Evolutionary conservation across 495 filamentous ascomycete genomes (phyloP).

Genomic region (Friedmanniomyces endolithicus): DNA sequence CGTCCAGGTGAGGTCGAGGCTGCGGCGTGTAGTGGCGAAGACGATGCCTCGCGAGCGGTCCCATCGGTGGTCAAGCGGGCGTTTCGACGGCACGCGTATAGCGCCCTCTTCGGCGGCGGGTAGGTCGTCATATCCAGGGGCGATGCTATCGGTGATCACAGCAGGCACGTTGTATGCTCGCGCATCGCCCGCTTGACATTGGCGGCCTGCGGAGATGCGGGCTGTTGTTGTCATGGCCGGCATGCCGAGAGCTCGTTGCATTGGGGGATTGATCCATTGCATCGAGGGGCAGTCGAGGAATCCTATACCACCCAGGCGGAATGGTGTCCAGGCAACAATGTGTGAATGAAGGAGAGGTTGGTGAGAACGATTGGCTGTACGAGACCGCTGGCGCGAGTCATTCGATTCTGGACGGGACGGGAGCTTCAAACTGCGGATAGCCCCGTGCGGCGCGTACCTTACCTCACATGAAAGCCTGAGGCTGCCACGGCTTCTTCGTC

Average conservation of each 20-base stretch:
- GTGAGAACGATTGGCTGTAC: neutral
- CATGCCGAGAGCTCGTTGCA: neutral
- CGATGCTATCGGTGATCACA: neutral
- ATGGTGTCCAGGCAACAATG: neutral
- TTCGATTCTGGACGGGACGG: too few relatives aligned
- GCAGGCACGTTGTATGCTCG: neutral
- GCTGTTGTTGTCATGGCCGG: slow-evolving; percentile 1
- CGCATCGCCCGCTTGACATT: neutral
- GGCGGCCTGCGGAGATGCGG: neutral
- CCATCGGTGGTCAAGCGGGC: slow-evolving; percentile 7
- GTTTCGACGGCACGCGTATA: neutral
- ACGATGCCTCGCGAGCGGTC: slow-evolving; percentile 11
- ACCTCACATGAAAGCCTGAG: too few relatives aligned
- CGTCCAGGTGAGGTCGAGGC: neutral
- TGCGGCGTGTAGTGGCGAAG: neutral
- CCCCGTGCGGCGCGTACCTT: too few relatives aligned
- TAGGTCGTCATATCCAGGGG: neutral
- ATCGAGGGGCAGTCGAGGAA: neutral
- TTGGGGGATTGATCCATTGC: slow-evolving; percentile 1
- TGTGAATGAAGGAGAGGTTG: neutral
- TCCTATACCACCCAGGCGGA: neutral
- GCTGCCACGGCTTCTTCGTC: too few relatives aligned
- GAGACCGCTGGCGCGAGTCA: neutral
- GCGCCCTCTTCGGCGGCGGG: neutral
- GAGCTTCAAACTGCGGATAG: too few relatives aligned